phyloP scores from a whole-genome alignment of 768 basidiomycete genomes.

The Nidularia sp. region DNA sequence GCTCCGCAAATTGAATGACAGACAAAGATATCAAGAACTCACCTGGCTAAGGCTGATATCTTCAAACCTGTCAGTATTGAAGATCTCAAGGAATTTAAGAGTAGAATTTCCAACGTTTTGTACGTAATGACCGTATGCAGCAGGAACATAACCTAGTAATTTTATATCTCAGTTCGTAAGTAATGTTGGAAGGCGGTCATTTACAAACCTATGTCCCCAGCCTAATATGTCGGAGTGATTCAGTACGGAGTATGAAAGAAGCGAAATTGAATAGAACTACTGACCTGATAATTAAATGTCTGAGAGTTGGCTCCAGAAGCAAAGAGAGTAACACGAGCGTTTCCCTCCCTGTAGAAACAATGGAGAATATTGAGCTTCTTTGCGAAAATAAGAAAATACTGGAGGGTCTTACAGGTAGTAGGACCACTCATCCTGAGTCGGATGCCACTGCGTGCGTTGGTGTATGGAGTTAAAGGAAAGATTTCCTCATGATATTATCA shows the following conservation, averaged over 20 bases:
- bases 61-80: slow-evolving; percentile 31
- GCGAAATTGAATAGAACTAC: neutral
- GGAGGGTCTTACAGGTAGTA: slow-evolving; percentile 43
- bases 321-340: slow-evolving; percentile 57
- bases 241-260: too few species aligned
- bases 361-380: neutral
- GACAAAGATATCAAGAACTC: neutral
- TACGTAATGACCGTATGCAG: slow-evolving; percentile 54
- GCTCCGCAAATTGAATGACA: neutral
- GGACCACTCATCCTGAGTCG: slow-evolving; percentile 65
- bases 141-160: neutral
- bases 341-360: slow-evolving; percentile 36
- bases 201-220: slow-evolving; percentile 29
- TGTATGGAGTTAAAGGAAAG: neutral
- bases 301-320: slow-evolving; percentile 50
- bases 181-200: neutral
- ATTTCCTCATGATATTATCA: neutral
- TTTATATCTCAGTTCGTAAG: neutral
- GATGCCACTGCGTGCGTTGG: slow-evolving; percentile 53
- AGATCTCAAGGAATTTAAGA: slow-evolving; percentile 56
- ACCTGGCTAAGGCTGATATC: slow-evolving; percentile 41
- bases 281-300: slow-evolving; percentile 57
- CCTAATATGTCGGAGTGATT: slow-evolving; percentile 10
- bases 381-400: neutral
- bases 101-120: slow-evolving; percentile 64